phyloP scores from a whole-genome alignment of 2,329 filamentous ascomycete species.

The Westerdykella ornata region DNA sequence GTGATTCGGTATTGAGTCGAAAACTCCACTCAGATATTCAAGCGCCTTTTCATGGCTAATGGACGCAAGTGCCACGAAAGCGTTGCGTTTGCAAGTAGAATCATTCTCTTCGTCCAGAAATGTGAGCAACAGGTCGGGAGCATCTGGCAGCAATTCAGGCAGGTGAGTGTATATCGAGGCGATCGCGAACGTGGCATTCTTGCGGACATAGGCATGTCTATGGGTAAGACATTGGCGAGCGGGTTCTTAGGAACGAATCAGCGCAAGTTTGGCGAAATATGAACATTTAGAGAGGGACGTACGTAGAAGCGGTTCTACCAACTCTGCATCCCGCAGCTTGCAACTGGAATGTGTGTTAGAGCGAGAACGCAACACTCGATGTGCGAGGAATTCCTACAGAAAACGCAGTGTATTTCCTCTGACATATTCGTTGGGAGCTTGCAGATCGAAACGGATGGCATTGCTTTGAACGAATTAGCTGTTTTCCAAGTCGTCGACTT shows the following conservation, averaged over 20 bases:
- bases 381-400: background rate
- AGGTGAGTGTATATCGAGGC: conserved; percentile 89
- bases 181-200: conserved; percentile 94
- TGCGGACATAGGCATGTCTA: conserved; percentile 93
- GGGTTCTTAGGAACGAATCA: conserved; percentile 48
- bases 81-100: conserved; percentile 94
- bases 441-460: conserved; percentile 93
- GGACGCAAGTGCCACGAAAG: conserved; percentile 81
- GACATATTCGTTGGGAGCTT: conserved; percentile 97
- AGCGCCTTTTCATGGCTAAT: conserved; percentile 93
- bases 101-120: conserved; percentile 91
- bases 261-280: conserved; percentile 1
- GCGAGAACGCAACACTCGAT: too few relatives aligned
- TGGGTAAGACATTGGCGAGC: conserved; percentile 90
- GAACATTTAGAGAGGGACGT: conserved; percentile 2
- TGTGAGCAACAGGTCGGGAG: conserved; percentile 79
- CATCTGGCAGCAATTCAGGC: conserved; percentile 87
- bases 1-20: conserved; percentile 88
- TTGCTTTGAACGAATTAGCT: conserved; percentile 56
- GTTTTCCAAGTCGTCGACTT: background rate
- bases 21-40: conserved; percentile 77
- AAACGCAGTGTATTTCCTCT: conserved; percentile 71
- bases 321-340: conserved; percentile 90
- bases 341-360: conserved; percentile 42
- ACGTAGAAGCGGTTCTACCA: conserved; percentile 87